phyloP scores from a whole-genome alignment of 2,329 filamentous ascomycete species.

The Ceratocystis alfenasii region DNA sequence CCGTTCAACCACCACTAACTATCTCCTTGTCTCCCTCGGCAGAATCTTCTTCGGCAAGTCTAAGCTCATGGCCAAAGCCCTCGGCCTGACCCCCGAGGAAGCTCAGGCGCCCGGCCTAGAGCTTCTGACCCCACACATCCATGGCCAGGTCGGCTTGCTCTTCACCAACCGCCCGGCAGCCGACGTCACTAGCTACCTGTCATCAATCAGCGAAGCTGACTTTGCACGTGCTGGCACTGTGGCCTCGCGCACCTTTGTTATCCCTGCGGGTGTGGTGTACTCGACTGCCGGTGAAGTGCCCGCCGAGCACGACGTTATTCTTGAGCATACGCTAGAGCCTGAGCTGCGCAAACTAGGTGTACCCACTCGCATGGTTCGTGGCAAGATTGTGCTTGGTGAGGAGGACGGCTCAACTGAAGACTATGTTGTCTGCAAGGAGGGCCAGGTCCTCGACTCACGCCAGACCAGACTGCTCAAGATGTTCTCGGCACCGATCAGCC shows the following conservation, averaged over 20 bases:
- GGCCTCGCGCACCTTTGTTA: constrained; percentile 61
- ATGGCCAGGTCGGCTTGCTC: constrained; percentile 76
- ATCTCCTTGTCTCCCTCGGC: constrained; percentile 1
- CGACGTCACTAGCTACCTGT: constrained; percentile 61
- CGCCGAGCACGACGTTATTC: constrained; percentile 67
- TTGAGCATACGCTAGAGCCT: constrained; percentile 82
- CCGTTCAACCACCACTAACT: not conserved
- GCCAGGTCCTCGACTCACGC: constrained; percentile 72
- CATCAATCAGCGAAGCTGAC: constrained; percentile 61
- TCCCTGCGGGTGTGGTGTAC: constrained; percentile 75
- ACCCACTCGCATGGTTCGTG: constrained; percentile 78
- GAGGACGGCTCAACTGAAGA: constrained; percentile 42
- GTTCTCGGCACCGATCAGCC: constrained; percentile 79
- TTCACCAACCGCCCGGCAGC: constrained; percentile 68
- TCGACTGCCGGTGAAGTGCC: constrained; percentile 69
- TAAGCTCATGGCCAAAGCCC: constrained; percentile 94
- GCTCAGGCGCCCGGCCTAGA: constrained; percentile 71
- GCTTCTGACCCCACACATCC: constrained; percentile 54
- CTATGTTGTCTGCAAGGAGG: constrained; percentile 76
- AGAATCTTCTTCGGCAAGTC: constrained; percentile 98
- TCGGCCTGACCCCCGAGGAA: constrained; percentile 65
- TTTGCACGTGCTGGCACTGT: constrained; percentile 78
- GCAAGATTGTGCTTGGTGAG: constrained; percentile 63
- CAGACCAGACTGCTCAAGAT: constrained; percentile 91
- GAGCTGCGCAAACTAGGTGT: constrained; percentile 81